Base-by-base conservation (phyloP, 192 early-diverging fungal genomes). In the Rhizoclosmatium globosum region DNA sequence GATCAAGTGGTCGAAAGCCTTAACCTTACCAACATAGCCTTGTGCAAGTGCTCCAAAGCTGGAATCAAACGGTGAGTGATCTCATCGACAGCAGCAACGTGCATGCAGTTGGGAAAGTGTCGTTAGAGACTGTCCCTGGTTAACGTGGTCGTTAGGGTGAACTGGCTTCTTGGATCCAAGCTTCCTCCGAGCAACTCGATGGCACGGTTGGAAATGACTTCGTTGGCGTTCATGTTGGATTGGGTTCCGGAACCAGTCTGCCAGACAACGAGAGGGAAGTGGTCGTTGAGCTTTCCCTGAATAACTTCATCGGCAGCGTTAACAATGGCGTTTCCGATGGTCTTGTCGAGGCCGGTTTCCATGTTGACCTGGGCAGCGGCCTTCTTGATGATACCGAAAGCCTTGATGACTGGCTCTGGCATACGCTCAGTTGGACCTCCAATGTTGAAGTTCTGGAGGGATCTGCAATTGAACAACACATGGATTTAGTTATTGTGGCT, bases 81-180 rank as follows among this genome's bases (percentile, higher is more conserved):
- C 56, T 85, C 84, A 21, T 82, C 65, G 70, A 94, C 94, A 56
- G 97, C 95, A n/a, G 97, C 92, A 78, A 99, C 92, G 86, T 98
- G 97, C 98, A 99, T 99, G 97, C 96, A 42, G 97, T 98, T 39
- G 98, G 98, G 91, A 99, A 99, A 80, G 97, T 97, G 82, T 99
- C 98, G 82, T 99, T 99, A 61, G 96, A 97, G 95, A 96, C 86
- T 98, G 97, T 71, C 94, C 93, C 91, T 96, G 97, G 91, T 99
- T 99, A 81, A 98, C 97, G 71, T 98, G 96, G 87, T 99, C 98
- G 86, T 99, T 99, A 50, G 98, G 98, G 83, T 99, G 98, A 47
- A 99, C 96, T 19, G 96, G 96, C 74, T 89, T 92, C 92, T 99
- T 96, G 84, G 87, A 90, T 67, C 97, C 97, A 57, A 96, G 89